A percentile compares a stretch with the other conserved stretches of the same genome.
phyloP scores from a whole-genome alignment of 805 yeast species.

The Cyberlindnera maclurae region DNA sequence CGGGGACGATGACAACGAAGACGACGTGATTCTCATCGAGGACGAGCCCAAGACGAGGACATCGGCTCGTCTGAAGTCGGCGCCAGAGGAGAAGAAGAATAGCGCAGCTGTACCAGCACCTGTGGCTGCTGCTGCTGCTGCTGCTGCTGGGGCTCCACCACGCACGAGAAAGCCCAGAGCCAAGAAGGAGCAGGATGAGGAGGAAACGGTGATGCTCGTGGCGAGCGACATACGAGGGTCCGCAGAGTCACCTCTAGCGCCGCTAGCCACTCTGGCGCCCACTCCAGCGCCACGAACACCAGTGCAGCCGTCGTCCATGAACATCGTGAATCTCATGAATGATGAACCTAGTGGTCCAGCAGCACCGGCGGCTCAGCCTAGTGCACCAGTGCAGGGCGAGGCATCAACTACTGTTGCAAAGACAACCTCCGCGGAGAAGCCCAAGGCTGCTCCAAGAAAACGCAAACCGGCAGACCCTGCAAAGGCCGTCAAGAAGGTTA shows the following conservation, averaged over 20 bases:
- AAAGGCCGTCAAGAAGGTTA: constrained; percentile 1
- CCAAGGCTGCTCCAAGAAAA: background rate
- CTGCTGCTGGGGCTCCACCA: background rate
- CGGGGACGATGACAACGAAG: constrained; percentile 1
- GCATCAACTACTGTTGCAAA: background rate
- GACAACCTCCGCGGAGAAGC: background rate
- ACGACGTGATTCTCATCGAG: constrained; percentile 1
- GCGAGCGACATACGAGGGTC: too few relatives aligned
- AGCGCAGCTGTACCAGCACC: too few relatives aligned
- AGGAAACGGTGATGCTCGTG: too few relatives aligned
- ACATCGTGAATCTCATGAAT: constrained; percentile 11
- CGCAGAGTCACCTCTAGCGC: background rate
- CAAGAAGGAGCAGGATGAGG: too few relatives aligned
- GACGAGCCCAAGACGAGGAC: constrained; percentile 1
- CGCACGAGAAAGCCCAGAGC: background rate
- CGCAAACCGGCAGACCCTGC: constrained; percentile 1
- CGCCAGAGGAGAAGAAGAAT: background rate
- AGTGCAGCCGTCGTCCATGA: constrained; percentile 3
- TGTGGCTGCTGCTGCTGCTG: background rate
- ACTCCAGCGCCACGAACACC: background rate
- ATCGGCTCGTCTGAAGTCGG: background rate
- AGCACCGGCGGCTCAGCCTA: background rate
- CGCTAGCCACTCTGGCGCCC: background rate
- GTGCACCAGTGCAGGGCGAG: background rate
- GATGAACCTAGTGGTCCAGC: background rate